A percentile compares a stretch with the other conserved stretches of the same genome.
phyloP scores from a whole-genome alignment of 106 monocot genomes.

The Dioscorea zingiberensis region DNA sequence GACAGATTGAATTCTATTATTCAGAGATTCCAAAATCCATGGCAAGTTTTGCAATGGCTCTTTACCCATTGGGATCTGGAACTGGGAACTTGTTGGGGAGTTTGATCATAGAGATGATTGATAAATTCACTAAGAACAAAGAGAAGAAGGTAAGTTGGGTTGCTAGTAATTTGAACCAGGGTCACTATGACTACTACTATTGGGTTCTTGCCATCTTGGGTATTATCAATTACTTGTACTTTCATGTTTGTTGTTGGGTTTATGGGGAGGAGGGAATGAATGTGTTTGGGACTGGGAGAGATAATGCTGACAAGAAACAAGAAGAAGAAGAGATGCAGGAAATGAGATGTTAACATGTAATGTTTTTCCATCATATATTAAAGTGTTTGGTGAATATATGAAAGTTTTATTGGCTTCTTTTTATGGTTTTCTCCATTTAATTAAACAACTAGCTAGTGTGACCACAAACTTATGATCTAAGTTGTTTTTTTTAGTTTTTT shows the following conservation, averaged over 20 bases:
- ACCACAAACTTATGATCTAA: too few species aligned
- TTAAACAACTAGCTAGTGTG: too few species aligned
- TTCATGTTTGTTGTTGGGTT: constrained; percentile 12
- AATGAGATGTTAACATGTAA: too few species aligned
- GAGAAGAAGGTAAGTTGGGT: constrained; percentile 16
- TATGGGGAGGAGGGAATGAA: constrained; percentile 41
- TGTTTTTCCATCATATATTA: too few species aligned
- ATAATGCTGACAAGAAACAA: neutral
- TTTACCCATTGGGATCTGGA: constrained; percentile 11
- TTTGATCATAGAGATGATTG: constrained; percentile 7
- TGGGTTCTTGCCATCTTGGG: constrained; percentile 19
- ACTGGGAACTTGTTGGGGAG: constrained; percentile 13
- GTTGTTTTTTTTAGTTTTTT: too few species aligned
- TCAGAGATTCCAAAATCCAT: constrained; percentile 27
- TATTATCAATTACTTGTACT: constrained; percentile 12
- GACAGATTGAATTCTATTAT: constrained; percentile 35
- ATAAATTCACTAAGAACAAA: neutral
- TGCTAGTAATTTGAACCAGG: constrained; percentile 15
- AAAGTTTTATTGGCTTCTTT: too few species aligned
- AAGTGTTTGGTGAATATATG: too few species aligned
- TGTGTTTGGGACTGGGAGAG: constrained; percentile 6
- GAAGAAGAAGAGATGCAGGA: neutral
- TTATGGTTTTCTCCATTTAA: too few species aligned
- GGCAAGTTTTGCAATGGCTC: constrained; percentile 18
- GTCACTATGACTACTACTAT: constrained; percentile 40